Evolutionary conservation across 2,329 filamentous ascomycete species (phyloP).

Genomic region (Fusarium chuoi): DNA sequence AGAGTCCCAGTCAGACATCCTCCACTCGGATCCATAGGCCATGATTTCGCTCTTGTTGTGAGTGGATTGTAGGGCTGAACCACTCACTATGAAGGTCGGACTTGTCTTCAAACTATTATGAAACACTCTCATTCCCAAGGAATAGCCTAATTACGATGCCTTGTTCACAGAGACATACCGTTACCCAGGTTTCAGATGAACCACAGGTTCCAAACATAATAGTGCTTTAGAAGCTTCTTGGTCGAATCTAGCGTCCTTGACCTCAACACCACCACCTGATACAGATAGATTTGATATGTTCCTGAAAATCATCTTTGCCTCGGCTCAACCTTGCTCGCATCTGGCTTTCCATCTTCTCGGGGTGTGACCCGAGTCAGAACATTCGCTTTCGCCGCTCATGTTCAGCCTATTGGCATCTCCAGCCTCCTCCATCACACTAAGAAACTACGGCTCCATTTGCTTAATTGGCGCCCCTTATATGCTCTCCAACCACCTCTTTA

Average conservation of each 20-base stretch:
- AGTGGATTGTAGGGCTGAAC: conserved; percentile 34
- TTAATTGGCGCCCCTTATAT: background rate
- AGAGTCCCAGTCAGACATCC: conserved; percentile 5
- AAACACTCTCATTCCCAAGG: background rate
- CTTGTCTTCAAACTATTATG: background rate
- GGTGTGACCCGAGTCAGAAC: background rate
- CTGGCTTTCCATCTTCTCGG: background rate
- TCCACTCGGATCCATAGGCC: background rate
- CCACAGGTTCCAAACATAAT: background rate
- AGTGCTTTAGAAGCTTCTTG: background rate
- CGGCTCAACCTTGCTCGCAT: background rate
- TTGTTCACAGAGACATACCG: background rate
- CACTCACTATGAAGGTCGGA: background rate
- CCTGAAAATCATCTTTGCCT: background rate
- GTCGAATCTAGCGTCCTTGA: background rate
- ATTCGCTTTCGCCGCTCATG: background rate
- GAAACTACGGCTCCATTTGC: background rate
- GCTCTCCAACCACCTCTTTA: background rate
- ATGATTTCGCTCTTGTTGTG: background rate
- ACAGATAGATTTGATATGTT: background rate
- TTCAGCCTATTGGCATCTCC: background rate
- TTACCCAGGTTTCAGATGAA: background rate
- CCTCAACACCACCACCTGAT: background rate
- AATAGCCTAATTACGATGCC: background rate
- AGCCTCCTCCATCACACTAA: conserved; percentile 14